Percentiles rank a stretch among this genome's conserved stretches.
These are phyloP conservation scores for Citrus glauca DNA, from an alignment of 345 rosid genomes.

Conservation along the genomic window DNA sequence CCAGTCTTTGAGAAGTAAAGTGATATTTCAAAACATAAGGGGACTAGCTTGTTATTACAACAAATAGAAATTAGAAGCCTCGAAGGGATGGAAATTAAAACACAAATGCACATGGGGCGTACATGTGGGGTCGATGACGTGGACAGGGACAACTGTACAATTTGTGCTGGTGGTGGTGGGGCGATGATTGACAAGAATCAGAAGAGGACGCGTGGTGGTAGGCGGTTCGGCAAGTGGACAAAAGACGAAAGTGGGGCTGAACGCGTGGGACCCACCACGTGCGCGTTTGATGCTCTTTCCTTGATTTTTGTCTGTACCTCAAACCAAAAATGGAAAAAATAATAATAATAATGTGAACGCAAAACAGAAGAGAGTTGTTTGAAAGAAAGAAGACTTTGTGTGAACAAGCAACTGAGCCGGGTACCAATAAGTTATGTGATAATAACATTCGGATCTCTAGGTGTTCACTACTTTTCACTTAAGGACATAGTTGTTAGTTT, in stretches of 20 bases:
- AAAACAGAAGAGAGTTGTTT: not conserved
- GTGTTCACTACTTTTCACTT: too few species aligned
- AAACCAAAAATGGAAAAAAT: too few species aligned
- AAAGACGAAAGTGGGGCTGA: not conserved
- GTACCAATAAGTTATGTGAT: too few species aligned
- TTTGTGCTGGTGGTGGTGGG: not conserved
- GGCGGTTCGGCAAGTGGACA: not conserved
- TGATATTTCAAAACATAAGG: not conserved
- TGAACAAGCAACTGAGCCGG: too few species aligned
- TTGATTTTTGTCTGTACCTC: not conserved
- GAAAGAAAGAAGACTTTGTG: too few species aligned
- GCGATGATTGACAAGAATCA: constrained; percentile 6
- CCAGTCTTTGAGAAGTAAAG: not conserved
- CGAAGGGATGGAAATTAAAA: not conserved
- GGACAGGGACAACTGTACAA: constrained; percentile 20
- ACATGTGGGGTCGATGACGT: constrained; percentile 3
- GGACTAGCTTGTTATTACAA: not conserved
- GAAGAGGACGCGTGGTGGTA: constrained; percentile 32
- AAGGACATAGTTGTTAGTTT: too few species aligned
- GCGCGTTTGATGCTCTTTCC: constrained; percentile 5
- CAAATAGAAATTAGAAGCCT: too few species aligned
- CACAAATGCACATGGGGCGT: not conserved
- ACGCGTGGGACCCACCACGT: constrained; percentile 29
- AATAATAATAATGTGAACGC: not conserved
- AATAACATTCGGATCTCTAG: too few species aligned